These are phyloP conservation scores for Cicer pinnatifidum DNA, from an alignment of 306 rosid genomes.

Conservation along the genomic window DNA sequence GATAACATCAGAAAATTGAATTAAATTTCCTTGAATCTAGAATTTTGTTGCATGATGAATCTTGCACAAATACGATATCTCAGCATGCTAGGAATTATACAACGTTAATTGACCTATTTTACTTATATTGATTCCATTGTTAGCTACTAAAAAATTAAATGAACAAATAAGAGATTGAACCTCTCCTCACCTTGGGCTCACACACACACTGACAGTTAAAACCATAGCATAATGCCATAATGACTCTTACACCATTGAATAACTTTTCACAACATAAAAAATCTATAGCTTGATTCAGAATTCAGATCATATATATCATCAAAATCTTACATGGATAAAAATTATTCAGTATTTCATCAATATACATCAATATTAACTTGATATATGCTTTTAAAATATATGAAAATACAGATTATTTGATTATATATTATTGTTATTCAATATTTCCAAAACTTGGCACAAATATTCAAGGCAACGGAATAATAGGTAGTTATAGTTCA, in stretches of 20 bases:
- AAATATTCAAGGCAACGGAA: neutral
- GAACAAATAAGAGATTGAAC: slow-evolving; percentile 24
- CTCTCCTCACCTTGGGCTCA: neutral
- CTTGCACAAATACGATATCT: neutral
- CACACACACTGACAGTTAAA: neutral
- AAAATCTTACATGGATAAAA: neutral
- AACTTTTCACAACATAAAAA: neutral
- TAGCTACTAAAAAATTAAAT: slow-evolving; percentile 14
- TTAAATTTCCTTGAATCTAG: slow-evolving; percentile 2
- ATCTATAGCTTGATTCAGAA: neutral
- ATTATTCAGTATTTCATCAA: neutral
- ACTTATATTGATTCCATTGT: neutral
- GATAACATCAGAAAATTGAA: slow-evolving; percentile 4
- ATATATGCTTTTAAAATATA: neutral
- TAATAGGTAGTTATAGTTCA: neutral
- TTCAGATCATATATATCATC: neutral
- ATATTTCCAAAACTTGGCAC: neutral
- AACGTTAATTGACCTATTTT: slow-evolving; percentile 1
- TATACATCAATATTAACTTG: slow-evolving; percentile 7
- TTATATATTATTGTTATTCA: neutral
- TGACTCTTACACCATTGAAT: slow-evolving; percentile 4
- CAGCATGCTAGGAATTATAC: neutral
- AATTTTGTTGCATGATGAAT: neutral
- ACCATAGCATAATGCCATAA: neutral
- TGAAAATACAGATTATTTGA: neutral